These are phyloP conservation scores for Peterozyma xylosa DNA, from an alignment of 805 yeast species.

Conservation along the genomic window DNA sequence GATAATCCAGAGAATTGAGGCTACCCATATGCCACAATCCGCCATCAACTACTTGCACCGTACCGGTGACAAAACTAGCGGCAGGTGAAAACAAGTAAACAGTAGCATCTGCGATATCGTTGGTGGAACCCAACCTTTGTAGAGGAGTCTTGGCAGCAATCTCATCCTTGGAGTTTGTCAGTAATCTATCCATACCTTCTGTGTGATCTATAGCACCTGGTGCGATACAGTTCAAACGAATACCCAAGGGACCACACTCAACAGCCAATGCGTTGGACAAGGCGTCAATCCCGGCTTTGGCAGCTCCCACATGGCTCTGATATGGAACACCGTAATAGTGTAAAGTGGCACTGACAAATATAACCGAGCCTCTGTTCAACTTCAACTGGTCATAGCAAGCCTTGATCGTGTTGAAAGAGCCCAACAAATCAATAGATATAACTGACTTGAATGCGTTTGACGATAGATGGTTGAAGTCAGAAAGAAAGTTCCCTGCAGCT, in stretches of 20 bases:
- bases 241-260: conserved; percentile 86
- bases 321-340: conserved; percentile 86
- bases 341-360: conserved; percentile 83
- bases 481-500: conserved; percentile 90
- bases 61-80: conserved; percentile 70
- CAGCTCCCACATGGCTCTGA: conserved; percentile 89
- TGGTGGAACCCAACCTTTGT: conserved; percentile 60
- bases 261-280: conserved; percentile 78
- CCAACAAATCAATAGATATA: conserved; percentile 77
- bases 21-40: conserved; percentile 80
- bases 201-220: conserved; percentile 89
- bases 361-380: conserved; percentile 58
- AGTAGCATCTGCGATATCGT: conserved; percentile 84
- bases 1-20: conserved; percentile 26
- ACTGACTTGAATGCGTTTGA: conserved; percentile 87
- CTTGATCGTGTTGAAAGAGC: conserved; percentile 84
- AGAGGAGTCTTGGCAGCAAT: conserved; percentile 48
- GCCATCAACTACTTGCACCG: conserved; percentile 80
- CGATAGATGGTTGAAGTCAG: conserved; percentile 72
- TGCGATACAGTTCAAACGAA: conserved; percentile 77
- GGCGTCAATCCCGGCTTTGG: conserved; percentile 94
- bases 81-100: conserved; percentile 81
- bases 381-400: conserved; percentile 65
- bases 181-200: conserved; percentile 44
- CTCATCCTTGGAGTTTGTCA: conserved; percentile 25